These are phyloP conservation scores for Inonotus obliquus DNA, from an alignment of 1,284 basidiomycete genomes.

Conservation along the genomic window DNA sequence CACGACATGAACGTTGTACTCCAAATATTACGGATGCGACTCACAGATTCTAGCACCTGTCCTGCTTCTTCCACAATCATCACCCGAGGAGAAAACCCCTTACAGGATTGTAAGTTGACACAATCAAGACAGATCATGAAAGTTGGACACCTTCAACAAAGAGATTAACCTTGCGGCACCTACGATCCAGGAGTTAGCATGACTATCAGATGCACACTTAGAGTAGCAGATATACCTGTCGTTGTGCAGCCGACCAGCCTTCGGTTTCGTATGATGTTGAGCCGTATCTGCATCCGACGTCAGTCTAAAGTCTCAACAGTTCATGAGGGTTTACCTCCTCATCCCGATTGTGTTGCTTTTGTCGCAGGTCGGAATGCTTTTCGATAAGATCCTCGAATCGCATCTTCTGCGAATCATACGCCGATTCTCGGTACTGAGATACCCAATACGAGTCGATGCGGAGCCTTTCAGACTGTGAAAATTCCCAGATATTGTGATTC, in stretches of 20 bases:
- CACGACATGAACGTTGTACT: no score
- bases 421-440: conserved; percentile 24
- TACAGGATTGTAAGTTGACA: background rate
- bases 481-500: conserved; percentile 36
- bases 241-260: conserved; percentile 72
- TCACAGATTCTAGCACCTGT: conserved; percentile 63
- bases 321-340: conserved; percentile 31
- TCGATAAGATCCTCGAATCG: conserved; percentile 34
- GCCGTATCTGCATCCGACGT: conserved; percentile 29
- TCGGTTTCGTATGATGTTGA: conserved; percentile 43
- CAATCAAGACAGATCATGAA: background rate
- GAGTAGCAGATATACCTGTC: conserved; percentile 37
- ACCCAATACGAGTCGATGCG: conserved; percentile 35
- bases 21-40: no score
- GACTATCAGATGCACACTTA: background rate
- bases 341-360: conserved; percentile 22
- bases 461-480: conserved; percentile 38
- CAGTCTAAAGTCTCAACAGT: background rate
- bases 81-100: conserved; percentile 51
- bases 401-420: conserved; percentile 32
- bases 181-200: conserved; percentile 24
- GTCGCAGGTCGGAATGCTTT: conserved; percentile 28
- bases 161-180: conserved; percentile 62
- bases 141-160: conserved; percentile 44
- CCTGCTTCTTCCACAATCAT: conserved; percentile 70